Evolutionary conservation across 805 yeast genomes (phyloP).

Genomic region (Wickerhamomyces queroliae): DNA sequence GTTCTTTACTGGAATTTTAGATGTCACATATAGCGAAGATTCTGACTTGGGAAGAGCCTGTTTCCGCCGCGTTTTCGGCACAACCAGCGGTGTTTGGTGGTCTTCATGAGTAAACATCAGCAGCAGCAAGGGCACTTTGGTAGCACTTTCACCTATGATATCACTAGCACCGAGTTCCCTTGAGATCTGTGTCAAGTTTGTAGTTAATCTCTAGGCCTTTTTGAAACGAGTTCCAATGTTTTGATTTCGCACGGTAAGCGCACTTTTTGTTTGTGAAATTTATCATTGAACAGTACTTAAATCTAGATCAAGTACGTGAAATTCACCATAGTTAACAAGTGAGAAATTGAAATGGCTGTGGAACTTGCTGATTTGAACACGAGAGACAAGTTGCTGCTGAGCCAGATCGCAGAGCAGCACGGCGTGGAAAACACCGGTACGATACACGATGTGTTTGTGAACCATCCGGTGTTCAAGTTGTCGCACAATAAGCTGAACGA

Average conservation of each 20-base stretch:
- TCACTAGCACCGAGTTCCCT: no score
- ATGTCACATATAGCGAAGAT: constrained; percentile 4
- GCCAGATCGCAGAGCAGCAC: constrained; percentile 17
- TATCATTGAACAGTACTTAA: no score
- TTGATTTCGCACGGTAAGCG: not conserved
- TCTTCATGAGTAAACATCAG: no score
- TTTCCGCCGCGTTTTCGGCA: constrained; percentile 3
- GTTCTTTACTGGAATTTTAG: constrained; percentile 16
- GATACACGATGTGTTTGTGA: constrained; percentile 9
- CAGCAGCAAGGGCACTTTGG: no score
- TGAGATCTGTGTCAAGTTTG: no score
- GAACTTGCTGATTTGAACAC: constrained; percentile 13
- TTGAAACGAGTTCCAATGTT: no score
- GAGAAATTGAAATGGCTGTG: not conserved
- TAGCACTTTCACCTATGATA: no score
- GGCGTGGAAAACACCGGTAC: constrained; percentile 6
- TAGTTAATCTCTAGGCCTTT: no score
- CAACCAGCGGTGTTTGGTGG: not conserved
- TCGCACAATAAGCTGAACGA: constrained; percentile 18
- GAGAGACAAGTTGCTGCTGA: constrained; percentile 16
- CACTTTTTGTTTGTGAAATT: no score
- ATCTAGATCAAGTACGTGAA: no score
- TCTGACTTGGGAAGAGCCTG: constrained; percentile 10
- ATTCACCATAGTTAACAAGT: no score
- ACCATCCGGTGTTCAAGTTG: constrained; percentile 17